Conservation (phyloP, 441 rosid species). For the Bruguiera hainesii region DNA sequence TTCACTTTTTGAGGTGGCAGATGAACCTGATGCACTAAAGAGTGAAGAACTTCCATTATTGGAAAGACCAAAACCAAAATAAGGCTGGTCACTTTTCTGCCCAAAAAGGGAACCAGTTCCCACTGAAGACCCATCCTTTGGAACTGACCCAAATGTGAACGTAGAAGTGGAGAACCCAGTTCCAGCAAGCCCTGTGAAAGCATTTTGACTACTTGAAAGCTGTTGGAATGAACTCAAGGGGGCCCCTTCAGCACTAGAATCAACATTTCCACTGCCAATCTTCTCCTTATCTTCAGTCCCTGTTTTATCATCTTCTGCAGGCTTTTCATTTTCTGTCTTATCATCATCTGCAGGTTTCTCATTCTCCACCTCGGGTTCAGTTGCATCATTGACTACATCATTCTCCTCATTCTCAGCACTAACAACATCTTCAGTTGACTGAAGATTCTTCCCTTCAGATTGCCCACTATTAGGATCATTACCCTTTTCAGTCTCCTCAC, state of each 20-base stretch:
- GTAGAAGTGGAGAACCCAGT: conserved; percentile 65
- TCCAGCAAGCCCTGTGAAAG: conserved; percentile 86
- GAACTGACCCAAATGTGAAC: conserved; percentile 58
- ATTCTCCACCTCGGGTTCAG: conserved; percentile 4
- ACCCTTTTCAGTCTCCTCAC: conserved; percentile 25
- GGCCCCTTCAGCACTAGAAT: conserved; percentile 42
- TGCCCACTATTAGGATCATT: conserved; percentile 25
- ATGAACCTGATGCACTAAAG: conserved; percentile 41
- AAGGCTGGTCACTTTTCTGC: conserved; percentile 39
- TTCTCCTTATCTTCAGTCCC: conserved; percentile 37
- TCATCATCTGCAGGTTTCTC: conserved; percentile 9
- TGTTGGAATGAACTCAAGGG: conserved; percentile 72
- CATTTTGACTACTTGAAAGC: conserved; percentile 89
- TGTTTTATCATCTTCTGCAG: conserved; percentile 15
- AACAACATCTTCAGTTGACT: conserved; percentile 14
- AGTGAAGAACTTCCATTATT: conserved; percentile 66
- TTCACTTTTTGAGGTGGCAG: conserved; percentile 45
- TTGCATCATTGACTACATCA: conserved; percentile 4
- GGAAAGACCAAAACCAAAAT: conserved; percentile 57
- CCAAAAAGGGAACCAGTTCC: conserved; percentile 45
- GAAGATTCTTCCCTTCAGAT: conserved; percentile 31
- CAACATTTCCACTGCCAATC: conserved; percentile 32
- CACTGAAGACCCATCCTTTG: conserved; percentile 43
- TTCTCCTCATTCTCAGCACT: conserved; percentile 6
- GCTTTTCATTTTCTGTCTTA: conserved; percentile 20